These are phyloP conservation scores for Diutina ranongensis DNA, from an alignment of 1,139 yeast genomes.

Conservation along the genomic window DNA sequence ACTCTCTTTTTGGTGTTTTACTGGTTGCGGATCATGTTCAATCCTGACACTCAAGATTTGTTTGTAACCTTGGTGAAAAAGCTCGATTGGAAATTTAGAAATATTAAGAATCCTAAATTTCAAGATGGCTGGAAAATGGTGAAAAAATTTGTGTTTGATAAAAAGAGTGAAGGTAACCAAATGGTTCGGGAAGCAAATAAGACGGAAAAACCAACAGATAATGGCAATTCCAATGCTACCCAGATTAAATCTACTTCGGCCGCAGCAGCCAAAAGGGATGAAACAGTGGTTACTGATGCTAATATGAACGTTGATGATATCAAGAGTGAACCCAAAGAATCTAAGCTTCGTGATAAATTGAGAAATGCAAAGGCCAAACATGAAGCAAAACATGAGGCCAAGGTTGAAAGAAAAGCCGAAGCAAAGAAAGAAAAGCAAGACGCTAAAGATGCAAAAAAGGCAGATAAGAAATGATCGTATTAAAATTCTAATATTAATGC, in stretches of 20 bases:
- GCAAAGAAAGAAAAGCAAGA: not conserved
- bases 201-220: not conserved
- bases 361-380: not conserved
- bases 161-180: constrained; percentile 23
- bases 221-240: not conserved
- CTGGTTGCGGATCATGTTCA: constrained; percentile 57
- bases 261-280: not conserved
- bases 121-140: constrained; percentile 29
- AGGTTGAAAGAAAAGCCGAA: not conserved
- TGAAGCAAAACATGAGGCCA: not conserved
- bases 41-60: constrained; percentile 36
- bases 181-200: not conserved
- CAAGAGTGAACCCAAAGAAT: not conserved
- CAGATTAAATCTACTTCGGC: not conserved
- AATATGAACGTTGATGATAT: not conserved
- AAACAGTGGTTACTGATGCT: not conserved
- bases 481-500: not conserved
- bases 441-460: not conserved
- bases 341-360: not conserved
- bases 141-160: constrained; percentile 27
- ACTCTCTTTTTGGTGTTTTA: constrained; percentile 44
- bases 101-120: constrained; percentile 36
- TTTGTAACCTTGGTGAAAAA: constrained; percentile 28
- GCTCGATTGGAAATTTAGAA: constrained; percentile 30
- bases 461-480: not conserved